These are phyloP conservation scores for Carpinus viminea DNA, from an alignment of 306 rosid genomes.

Conservation along the genomic window DNA sequence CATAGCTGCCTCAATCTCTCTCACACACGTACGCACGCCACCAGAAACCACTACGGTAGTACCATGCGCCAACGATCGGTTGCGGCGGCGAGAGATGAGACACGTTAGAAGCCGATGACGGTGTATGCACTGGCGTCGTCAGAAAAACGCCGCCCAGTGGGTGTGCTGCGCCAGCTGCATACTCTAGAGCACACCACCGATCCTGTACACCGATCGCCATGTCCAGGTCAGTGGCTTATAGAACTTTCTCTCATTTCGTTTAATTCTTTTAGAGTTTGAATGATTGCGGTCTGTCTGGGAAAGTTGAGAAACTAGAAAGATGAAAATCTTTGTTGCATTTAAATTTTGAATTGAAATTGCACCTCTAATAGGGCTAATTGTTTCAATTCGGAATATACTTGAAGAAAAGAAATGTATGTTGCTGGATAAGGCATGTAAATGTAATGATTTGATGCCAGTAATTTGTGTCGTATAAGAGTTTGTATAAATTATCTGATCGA, in stretches of 20 bases:
- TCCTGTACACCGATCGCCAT: conserved; percentile 30
- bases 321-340: not conserved
- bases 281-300: conserved; percentile 2
- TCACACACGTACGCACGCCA: not conserved
- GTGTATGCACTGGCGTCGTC: conserved; percentile 11
- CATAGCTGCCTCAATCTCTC: not conserved
- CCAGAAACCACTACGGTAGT: not conserved
- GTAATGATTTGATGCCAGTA: not conserved
- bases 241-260: not conserved
- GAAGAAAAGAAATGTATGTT: not conserved
- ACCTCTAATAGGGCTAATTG: not conserved
- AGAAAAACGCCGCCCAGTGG: conserved; percentile 11
- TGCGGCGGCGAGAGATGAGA: conserved; percentile 8
- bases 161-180: conserved; percentile 2
- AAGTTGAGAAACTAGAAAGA: not conserved
- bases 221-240: conserved; percentile 46
- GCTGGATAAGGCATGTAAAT: not conserved
- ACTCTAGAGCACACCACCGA: conserved; percentile 19
- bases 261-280: not conserved
- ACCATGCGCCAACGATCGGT: conserved; percentile 14
- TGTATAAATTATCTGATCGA: not conserved
- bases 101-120: conserved; percentile 23
- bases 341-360: not conserved
- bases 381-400: not conserved
- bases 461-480: not conserved